These are phyloP conservation scores for Bipolaris gigantea DNA, from an alignment of 2,329 filamentous ascomycete genomes.

Conservation along the genomic window DNA sequence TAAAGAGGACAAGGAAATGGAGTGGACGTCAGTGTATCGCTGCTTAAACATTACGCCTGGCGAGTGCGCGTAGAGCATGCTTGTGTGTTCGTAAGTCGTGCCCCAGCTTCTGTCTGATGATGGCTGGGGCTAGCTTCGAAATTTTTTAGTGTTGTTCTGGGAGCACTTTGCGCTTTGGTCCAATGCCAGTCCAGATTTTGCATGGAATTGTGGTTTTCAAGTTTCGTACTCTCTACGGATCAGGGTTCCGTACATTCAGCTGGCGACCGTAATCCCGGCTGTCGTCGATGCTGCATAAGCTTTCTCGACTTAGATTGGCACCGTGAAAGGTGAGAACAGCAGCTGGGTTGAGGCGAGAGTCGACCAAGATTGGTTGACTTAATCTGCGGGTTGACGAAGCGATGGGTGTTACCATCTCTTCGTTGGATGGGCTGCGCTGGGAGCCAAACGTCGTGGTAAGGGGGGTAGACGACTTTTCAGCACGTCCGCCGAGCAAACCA, in stretches of 20 bases:
- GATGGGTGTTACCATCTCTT: constrained; percentile 40
- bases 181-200: not conserved
- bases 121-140: constrained; percentile 13
- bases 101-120: constrained; percentile 24
- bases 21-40: constrained; percentile 21
- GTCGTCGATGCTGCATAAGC: constrained; percentile 52
- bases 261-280: constrained; percentile 53
- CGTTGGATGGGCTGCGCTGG: constrained; percentile 33
- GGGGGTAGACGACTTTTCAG: constrained; percentile 30
- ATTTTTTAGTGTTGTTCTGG: constrained; percentile 3
- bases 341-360: constrained; percentile 53
- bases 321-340: constrained; percentile 50
- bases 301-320: constrained; percentile 49
- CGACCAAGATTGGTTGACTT: constrained; percentile 51
- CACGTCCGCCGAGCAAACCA: constrained; percentile 44
- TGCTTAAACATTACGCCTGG: constrained; percentile 25
- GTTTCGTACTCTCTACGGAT: constrained; percentile 19
- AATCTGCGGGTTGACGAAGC: constrained; percentile 43
- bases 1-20: constrained; percentile 5
- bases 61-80: constrained; percentile 12
- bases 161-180: constrained; percentile 1
- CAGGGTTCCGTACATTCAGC: constrained; percentile 48
- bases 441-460: constrained; percentile 35
- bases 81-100: constrained; percentile 35
- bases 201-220: not conserved